Conservation (phyloP, 2,329 filamentous ascomycete species). For the Talaromyces rugulosus region DNA sequence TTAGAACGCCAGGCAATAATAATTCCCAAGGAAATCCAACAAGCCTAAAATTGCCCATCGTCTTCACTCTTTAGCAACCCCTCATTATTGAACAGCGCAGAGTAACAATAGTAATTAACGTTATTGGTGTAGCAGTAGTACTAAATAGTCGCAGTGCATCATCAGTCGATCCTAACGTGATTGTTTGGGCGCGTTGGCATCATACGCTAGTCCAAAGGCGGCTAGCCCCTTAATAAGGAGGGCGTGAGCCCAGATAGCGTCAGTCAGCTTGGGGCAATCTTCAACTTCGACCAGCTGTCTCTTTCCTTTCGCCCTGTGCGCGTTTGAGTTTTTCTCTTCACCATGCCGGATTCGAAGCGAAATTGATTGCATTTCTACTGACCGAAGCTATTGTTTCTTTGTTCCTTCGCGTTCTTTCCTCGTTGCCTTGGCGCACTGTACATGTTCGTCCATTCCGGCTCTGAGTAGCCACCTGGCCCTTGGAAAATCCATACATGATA, state of each 20-base stretch:
- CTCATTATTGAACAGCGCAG: background rate
- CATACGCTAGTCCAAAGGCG: background rate
- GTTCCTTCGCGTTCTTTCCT: conserved; percentile 3
- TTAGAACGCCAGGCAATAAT: background rate
- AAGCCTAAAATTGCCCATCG: background rate
- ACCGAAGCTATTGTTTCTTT: background rate
- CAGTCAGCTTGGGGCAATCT: conserved; percentile 6
- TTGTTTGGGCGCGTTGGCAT: background rate
- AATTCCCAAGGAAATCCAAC: background rate
- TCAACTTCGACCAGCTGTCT: background rate
- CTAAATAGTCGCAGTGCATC: background rate
- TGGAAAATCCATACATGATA: conserved; percentile 1
- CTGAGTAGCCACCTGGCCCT: conserved; percentile 14
- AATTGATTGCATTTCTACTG: background rate
- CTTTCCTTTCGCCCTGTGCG: background rate
- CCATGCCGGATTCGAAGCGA: background rate
- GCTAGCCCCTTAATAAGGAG: background rate
- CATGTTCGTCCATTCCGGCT: conserved; percentile 11
- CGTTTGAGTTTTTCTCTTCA: background rate
- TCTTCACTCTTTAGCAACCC: background rate
- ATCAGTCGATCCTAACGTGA: background rate
- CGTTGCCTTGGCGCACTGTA: conserved; percentile 13
- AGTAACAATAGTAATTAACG: background rate
- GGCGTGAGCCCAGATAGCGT: conserved; percentile 8
- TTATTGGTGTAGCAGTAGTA: background rate